Evolutionary conservation across 495 filamentous ascomycete genomes (phyloP).

Genomic region (Daldinia loculata): DNA sequence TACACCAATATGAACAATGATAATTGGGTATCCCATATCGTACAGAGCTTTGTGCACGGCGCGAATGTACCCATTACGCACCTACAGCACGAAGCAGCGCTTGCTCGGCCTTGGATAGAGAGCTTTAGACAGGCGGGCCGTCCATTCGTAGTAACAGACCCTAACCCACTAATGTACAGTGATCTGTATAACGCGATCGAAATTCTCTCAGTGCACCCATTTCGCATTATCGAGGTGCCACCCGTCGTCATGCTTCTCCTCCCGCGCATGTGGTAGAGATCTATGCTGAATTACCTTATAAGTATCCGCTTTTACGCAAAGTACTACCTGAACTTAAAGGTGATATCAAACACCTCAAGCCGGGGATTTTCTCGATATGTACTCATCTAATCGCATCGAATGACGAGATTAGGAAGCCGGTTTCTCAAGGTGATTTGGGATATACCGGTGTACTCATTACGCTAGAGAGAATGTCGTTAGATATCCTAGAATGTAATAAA

Average conservation of each 20-base stretch:
- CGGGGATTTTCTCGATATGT: constrained; percentile 62
- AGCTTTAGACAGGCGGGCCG: constrained; percentile 51
- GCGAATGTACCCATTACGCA: constrained; percentile 67
- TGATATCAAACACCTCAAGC: constrained; percentile 61
- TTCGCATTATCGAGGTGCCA: constrained; percentile 48
- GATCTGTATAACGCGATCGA: constrained; percentile 44
- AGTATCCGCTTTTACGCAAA: constrained; percentile 52
- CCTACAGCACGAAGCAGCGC: constrained; percentile 62
- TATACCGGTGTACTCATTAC: constrained; percentile 61
- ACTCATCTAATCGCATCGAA: constrained; percentile 61
- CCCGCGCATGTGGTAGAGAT: constrained; percentile 58
- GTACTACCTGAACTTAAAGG: constrained; percentile 54
- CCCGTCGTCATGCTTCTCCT: constrained; percentile 58
- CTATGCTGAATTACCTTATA: constrained; percentile 56
- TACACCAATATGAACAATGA: neutral
- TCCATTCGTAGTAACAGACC: constrained; percentile 51
- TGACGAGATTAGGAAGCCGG: constrained; percentile 51
- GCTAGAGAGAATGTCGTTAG: constrained; percentile 62
- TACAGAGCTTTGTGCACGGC: constrained; percentile 66
- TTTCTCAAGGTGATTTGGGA: constrained; percentile 60
- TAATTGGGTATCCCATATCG: constrained; percentile 61
- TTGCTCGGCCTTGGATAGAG: constrained; percentile 35
- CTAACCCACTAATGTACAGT: constrained; percentile 54
- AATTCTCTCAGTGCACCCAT: constrained; percentile 45
- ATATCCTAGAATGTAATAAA: constrained; percentile 63